Conservation (phyloP, 352 stramenopile species). For the Bremia lactucae region DNA sequence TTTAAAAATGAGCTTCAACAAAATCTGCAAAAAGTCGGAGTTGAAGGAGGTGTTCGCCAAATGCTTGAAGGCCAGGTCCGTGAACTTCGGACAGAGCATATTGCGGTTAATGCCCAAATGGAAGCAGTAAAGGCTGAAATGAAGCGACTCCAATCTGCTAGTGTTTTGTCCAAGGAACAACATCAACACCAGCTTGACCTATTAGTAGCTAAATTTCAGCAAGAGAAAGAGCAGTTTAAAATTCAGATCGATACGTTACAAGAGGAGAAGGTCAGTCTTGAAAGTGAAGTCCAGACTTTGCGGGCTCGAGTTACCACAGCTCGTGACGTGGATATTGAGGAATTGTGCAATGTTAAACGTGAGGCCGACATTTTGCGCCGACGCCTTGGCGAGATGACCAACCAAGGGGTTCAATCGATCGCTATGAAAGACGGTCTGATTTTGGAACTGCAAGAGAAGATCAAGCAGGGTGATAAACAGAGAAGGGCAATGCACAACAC, state of each 20-base stretch:
- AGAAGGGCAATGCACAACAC: constrained; percentile 96
- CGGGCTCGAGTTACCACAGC: constrained; percentile 36
- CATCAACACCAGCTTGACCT: constrained; percentile 20
- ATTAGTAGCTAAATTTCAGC: constrained; percentile 29
- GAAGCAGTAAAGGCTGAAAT: constrained; percentile 67
- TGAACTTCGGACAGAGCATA: constrained; percentile 59
- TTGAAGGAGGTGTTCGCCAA: constrained; percentile 51
- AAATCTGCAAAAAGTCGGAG: constrained; percentile 37
- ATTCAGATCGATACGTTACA: constrained; percentile 47
- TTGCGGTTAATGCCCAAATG: constrained; percentile 73
- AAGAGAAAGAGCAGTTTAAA: constrained; percentile 26
- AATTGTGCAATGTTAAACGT: constrained; percentile 55
- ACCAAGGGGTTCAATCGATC: constrained; percentile 48
- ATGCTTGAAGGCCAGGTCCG: constrained; percentile 63
- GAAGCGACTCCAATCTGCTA: constrained; percentile 32
- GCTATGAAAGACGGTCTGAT: constrained; percentile 63
- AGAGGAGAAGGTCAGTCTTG: constrained; percentile 62
- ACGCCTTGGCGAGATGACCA: constrained; percentile 53
- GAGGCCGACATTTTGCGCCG: constrained; percentile 62
- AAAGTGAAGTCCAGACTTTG: constrained; percentile 64
- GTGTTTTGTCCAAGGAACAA: constrained; percentile 32
- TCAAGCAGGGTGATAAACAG: constrained; percentile 70
- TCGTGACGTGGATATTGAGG: constrained; percentile 51
- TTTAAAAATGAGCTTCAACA: constrained; percentile 45
- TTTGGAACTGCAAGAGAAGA: constrained; percentile 56